phyloP scores from a whole-genome alignment of 179 eudicot genomes.

The Sideroxylon spinosum region DNA sequence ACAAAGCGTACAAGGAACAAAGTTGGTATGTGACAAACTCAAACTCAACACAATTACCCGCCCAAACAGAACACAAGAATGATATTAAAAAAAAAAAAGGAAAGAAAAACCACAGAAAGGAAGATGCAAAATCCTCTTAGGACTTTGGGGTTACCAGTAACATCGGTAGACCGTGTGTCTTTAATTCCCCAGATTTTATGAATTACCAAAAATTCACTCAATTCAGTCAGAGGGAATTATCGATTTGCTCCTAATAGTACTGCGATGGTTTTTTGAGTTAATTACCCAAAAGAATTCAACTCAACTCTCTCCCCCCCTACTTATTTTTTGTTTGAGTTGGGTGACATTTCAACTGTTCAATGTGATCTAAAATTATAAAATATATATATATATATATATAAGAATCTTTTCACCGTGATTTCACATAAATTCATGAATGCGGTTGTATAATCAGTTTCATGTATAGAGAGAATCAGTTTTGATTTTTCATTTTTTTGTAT shows the following conservation, averaged over 20 bases:
- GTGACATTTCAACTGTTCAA: too few relatives aligned
- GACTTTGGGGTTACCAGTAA: background rate
- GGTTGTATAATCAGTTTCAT: too few relatives aligned
- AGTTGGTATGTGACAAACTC: too few relatives aligned
- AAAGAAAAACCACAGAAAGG: background rate
- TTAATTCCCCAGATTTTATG: background rate
- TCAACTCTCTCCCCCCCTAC: too few relatives aligned
- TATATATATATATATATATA: too few relatives aligned
- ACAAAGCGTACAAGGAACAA: too few relatives aligned
- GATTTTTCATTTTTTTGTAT: too few relatives aligned
- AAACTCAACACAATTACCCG: too few relatives aligned
- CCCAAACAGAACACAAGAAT: background rate
- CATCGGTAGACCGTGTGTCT: background rate
- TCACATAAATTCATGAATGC: too few relatives aligned
- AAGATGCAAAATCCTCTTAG: background rate
- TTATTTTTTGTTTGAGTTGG: background rate
- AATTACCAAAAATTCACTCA: background rate
- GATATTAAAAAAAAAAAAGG: background rate
- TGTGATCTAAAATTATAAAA: too few relatives aligned
- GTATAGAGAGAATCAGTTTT: too few relatives aligned
- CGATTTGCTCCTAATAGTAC: background rate
- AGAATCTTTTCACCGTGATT: too few relatives aligned
- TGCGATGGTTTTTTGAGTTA: background rate
- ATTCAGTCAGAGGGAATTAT: background rate
- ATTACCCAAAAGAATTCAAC: background rate